phyloP scores from a whole-genome alignment of 768 basidiomycete genomes.

The Pleurotus salmoneostramineus region DNA sequence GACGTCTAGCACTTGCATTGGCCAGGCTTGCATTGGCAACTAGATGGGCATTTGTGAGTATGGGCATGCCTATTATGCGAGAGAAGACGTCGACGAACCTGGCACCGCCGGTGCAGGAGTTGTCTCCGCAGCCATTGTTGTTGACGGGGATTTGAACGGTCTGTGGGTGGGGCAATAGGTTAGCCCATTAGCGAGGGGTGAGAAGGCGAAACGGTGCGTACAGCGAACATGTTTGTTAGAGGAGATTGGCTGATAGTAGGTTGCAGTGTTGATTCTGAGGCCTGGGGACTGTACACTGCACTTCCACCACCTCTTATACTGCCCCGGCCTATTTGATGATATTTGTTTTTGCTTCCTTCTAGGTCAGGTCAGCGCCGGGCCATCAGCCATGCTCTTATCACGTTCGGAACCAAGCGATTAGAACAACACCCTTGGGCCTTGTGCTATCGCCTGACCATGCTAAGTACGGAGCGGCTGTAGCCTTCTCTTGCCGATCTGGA shows the following conservation, averaged over 20 bases:
- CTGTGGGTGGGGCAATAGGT: constrained; percentile 16
- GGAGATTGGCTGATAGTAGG: neutral
- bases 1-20: constrained; percentile 60
- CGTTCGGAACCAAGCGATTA: constrained; percentile 1
- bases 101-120: constrained; percentile 48
- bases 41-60: constrained; percentile 17
- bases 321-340: neutral
- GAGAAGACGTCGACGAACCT: constrained; percentile 23
- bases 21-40: constrained; percentile 58
- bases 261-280: neutral
- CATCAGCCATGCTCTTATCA: neutral
- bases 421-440: neutral
- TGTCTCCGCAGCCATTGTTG: constrained; percentile 40
- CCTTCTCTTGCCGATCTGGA: too few relatives aligned
- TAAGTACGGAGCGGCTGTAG: too few relatives aligned
- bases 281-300: neutral
- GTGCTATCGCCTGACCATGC: neutral
- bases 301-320: neutral
- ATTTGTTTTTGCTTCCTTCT: neutral
- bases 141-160: constrained; percentile 35
- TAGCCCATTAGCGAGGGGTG: neutral
- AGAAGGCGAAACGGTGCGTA: neutral
- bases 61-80: neutral
- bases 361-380: neutral
- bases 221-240: constrained; percentile 1